Evolutionary conservation across 805 yeast genomes (phyloP), one percentile per base, ranked within the genome.

Genomic region (Myxozyma sirexii): DNA sequence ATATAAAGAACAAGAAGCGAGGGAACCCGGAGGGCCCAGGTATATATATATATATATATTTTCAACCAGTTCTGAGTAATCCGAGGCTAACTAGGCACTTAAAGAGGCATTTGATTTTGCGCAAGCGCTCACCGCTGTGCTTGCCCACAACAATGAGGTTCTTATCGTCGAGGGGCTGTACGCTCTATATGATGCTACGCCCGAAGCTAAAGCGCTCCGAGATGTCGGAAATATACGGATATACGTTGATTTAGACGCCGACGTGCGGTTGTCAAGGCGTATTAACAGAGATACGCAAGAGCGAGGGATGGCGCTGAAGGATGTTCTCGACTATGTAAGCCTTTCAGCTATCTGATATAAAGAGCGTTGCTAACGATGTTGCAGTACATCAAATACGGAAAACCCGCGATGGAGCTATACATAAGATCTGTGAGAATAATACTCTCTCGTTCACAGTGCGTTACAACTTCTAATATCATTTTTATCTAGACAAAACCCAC

Each of bases 201-300:
- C 53, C 2, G 53, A 48, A 19, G 43, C 53, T 26, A 38, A 45
- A 12, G 26, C 50, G 19, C 35, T 39, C 33, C 41, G 49, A 35
- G 74, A 75, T 45, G 76, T 75, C n/a, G 85, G 93, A 0, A 78
- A 83, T 0, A 77, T 92, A 63, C 85, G 84, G 69, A 84, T 92
- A 1, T 92, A 86, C 67, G 79, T 92, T 15, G 96, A 90, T 65
- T 81, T 90, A 62, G 97, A 93, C 72, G 84, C 93, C 0, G 98
- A 92, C 71, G 84, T 87, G 6, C 76, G 97, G 55, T 75, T 92
- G 44, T 85, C 90, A 21, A 81, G 96, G 64, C 84, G 94, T 87
- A 86, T 61, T 29, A 53, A 33, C 13, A 39, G 64, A 39, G 64
- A 61, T 54, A 56, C 59, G 5, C 35, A 42, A 3, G 60, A 61